Percentiles rank a stretch among this genome's conserved stretches.
These are phyloP conservation scores for Terfezia claveryi DNA, from an alignment of 495 filamentous ascomycete species.

Conservation along the genomic window DNA sequence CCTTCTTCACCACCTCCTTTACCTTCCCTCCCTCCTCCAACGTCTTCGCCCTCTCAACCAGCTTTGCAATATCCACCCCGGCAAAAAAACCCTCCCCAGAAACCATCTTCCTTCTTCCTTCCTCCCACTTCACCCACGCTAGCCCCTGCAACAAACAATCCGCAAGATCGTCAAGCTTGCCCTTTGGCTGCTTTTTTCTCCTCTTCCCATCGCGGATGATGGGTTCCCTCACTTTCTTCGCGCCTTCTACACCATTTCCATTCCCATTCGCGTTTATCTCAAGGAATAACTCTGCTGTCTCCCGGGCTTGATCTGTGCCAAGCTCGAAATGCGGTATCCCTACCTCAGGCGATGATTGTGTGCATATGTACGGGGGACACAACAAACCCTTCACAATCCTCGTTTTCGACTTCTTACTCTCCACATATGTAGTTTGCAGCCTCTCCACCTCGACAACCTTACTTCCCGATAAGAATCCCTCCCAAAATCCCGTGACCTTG, in stretches of 20 bases:
- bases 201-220: constrained; percentile 6
- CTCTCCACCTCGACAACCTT: not conserved
- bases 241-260: constrained; percentile 20
- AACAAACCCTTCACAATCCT: not conserved
- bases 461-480: no score
- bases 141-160: constrained; percentile 75
- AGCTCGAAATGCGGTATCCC: constrained; percentile 22
- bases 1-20: no score
- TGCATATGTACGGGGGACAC: not conserved
- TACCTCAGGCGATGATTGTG: not conserved
- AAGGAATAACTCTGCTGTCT: constrained; percentile 20
- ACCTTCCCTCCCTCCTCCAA: no score
- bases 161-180: constrained; percentile 76
- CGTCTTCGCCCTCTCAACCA: no score
- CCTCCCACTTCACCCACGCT: constrained; percentile 69
- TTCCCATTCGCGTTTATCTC: constrained; percentile 19
- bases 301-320: constrained; percentile 43
- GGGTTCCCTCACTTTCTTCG: constrained; percentile 16
- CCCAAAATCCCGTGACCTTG: no score
- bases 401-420: not conserved
- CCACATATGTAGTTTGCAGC: not conserved
- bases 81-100: no score
- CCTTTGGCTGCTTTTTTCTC: constrained; percentile 18
- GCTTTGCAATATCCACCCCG: no score
- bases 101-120: constrained; percentile 33